Evolutionary conservation across 2,329 filamentous ascomycete genomes (phyloP).

Genomic region (Penicillium sp.): DNA sequence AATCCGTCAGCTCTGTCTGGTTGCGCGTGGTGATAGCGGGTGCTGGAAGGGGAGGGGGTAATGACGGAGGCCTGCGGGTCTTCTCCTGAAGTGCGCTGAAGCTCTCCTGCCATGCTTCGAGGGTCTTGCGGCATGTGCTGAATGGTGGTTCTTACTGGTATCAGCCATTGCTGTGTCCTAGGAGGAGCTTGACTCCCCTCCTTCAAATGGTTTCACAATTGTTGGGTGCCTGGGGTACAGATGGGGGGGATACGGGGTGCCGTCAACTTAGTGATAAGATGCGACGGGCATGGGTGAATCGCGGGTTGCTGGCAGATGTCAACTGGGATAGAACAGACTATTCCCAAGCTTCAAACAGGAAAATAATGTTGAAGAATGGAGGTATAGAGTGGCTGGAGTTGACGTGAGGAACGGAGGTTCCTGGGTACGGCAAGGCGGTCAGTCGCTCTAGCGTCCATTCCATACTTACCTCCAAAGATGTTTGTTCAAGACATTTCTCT

Average conservation of each 20-base stretch:
- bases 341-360: constrained; percentile 3
- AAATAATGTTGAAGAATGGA: constrained; percentile 12
- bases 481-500: neutral
- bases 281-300: constrained; percentile 32
- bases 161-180: constrained; percentile 36
- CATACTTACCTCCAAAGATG: neutral
- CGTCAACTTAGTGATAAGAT: constrained; percentile 26
- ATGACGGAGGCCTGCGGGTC: constrained; percentile 21
- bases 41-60: constrained; percentile 10
- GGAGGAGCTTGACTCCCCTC: constrained; percentile 32
- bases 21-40: constrained; percentile 3
- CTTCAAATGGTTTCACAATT: constrained; percentile 21
- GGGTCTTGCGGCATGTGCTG: neutral
- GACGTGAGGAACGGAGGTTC: constrained; percentile 20
- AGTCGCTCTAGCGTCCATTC: constrained; percentile 25
- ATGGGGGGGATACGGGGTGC: constrained; percentile 20
- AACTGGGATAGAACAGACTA: constrained; percentile 2
- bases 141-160: constrained; percentile 26
- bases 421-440: constrained; percentile 23
- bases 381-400: constrained; percentile 23
- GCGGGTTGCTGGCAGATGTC: constrained; percentile 15
- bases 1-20: constrained; percentile 28
- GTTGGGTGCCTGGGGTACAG: constrained; percentile 19
- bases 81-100: constrained; percentile 28
- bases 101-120: constrained; percentile 2